phyloP scores from a whole-genome alignment of 1,139 yeast genomes.

The Suhomyces terraborum region DNA sequence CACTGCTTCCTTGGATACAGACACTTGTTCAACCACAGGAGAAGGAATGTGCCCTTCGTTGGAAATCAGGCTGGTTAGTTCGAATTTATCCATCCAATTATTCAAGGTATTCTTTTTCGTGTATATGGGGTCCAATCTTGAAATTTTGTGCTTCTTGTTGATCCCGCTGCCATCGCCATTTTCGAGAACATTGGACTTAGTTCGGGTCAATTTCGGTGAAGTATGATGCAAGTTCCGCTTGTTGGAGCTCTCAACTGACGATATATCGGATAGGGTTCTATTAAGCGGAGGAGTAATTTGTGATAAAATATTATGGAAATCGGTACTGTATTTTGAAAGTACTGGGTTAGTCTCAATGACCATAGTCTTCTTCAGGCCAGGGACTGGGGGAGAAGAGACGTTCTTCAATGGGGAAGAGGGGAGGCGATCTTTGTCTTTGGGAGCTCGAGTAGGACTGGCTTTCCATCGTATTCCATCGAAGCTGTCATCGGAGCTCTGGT shows the following conservation, averaged over 20 bases:
- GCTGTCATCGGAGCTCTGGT: slow-evolving; percentile 49
- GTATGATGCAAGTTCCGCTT: slow-evolving; percentile 9
- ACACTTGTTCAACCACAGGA: not conserved
- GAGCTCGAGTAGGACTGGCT: slow-evolving; percentile 30
- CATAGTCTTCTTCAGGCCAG: not conserved
- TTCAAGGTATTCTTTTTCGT: slow-evolving; percentile 21
- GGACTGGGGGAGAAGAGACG: slow-evolving; percentile 18
- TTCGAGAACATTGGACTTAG: slow-evolving; percentile 35
- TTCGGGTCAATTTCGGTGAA: slow-evolving; percentile 29
- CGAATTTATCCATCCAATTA: slow-evolving; percentile 40
- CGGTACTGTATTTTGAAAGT: slow-evolving; percentile 42
- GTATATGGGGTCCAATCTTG: slow-evolving; percentile 6
- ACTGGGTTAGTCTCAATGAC: slow-evolving; percentile 39
- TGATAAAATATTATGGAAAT: slow-evolving; percentile 27
- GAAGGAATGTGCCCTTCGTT: not conserved
- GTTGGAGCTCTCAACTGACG: slow-evolving; percentile 18
- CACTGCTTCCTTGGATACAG: not conserved
- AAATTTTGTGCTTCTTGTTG: slow-evolving; percentile 8
- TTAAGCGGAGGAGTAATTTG: slow-evolving; percentile 27
- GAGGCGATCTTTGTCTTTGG: slow-evolving; percentile 11
- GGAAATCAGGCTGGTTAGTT: slow-evolving; percentile 15
- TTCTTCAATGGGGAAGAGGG: slow-evolving; percentile 44
- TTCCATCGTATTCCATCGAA: slow-evolving; percentile 50
- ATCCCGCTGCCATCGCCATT: no score
- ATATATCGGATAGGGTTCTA: slow-evolving; percentile 33